Evolutionary conservation across 768 basidiomycete genomes (phyloP).

Genomic region (Pisolithus albus): DNA sequence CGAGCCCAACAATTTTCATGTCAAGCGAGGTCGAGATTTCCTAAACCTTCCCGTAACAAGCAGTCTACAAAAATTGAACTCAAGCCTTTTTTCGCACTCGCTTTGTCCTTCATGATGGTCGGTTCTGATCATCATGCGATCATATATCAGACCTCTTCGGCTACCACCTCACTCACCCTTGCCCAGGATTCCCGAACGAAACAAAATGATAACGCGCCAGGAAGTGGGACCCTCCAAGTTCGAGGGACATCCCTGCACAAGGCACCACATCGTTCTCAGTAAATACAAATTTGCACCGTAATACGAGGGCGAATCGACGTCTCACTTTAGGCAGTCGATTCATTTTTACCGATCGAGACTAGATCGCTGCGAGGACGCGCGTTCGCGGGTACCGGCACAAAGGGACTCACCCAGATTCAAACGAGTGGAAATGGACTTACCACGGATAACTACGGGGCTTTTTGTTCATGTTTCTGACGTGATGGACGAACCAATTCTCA

Average conservation of each 20-base stretch:
- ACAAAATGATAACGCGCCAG: background rate
- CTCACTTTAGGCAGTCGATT: background rate
- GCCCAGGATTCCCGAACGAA: background rate
- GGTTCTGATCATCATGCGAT: background rate
- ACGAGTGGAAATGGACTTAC: background rate
- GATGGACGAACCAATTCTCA: too few species aligned
- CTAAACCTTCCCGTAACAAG: too few species aligned
- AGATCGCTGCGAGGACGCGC: background rate
- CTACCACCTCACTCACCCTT: background rate
- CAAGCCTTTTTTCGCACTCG: too few species aligned
- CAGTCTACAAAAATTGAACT: too few species aligned
- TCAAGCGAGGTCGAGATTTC: too few species aligned
- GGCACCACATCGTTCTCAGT: background rate
- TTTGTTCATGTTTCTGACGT: too few species aligned
- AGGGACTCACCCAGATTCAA: background rate
- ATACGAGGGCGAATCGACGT: background rate
- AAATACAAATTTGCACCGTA: background rate
- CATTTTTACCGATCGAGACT: background rate
- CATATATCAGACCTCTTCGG: background rate
- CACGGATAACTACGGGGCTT: background rate
- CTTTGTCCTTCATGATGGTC: background rate
- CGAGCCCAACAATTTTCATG: too few species aligned
- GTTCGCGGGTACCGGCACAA: background rate
- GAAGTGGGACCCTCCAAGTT: background rate
- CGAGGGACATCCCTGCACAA: background rate